phyloP scores from a whole-genome alignment of 768 basidiomycete species.

The Brasilioporus rufonigricans region DNA sequence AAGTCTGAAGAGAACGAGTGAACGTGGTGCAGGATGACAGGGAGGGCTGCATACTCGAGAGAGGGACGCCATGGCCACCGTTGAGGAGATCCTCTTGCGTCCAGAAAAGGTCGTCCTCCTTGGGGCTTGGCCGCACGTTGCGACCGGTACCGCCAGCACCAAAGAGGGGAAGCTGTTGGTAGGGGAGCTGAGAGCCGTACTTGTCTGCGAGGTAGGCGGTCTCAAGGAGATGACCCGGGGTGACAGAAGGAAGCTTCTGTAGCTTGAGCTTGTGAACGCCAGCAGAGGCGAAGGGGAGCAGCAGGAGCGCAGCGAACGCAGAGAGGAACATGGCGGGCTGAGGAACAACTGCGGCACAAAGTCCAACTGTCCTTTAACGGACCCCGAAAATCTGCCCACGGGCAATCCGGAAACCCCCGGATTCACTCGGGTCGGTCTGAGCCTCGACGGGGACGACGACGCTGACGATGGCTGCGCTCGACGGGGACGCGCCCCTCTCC shows the following conservation, averaged over 20 bases:
- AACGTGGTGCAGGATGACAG: background rate
- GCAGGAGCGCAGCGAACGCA: constrained; percentile 36
- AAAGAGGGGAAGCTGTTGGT: constrained; percentile 59
- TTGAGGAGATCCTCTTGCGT: constrained; percentile 68
- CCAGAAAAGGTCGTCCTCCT: constrained; percentile 70
- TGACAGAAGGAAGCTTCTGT: constrained; percentile 71
- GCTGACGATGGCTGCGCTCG: constrained; percentile 6
- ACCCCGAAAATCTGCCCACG: background rate
- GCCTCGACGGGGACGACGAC: constrained; percentile 4
- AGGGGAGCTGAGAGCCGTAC: constrained; percentile 58
- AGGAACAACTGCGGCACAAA: constrained; percentile 7
- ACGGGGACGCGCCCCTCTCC: constrained; percentile 18
- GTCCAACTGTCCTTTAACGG: constrained; percentile 24
- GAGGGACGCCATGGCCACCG: constrained; percentile 83
- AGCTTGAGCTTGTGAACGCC: constrained; percentile 85
- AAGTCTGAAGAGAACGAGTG: constrained; percentile 58
- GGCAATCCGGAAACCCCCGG: constrained; percentile 20
- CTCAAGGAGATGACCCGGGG: constrained; percentile 64
- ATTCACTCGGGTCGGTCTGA: constrained; percentile 9
- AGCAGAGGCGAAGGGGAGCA: constrained; percentile 47
- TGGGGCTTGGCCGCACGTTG: constrained; percentile 44
- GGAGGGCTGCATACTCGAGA: constrained; percentile 51
- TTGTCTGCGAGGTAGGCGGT: constrained; percentile 91
- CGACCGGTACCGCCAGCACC: constrained; percentile 76
- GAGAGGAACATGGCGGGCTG: constrained; percentile 44